These are phyloP conservation scores for Aureobasidium sp. DNA, from an alignment of 2,329 filamentous ascomycete genomes.

Conservation along the genomic window DNA sequence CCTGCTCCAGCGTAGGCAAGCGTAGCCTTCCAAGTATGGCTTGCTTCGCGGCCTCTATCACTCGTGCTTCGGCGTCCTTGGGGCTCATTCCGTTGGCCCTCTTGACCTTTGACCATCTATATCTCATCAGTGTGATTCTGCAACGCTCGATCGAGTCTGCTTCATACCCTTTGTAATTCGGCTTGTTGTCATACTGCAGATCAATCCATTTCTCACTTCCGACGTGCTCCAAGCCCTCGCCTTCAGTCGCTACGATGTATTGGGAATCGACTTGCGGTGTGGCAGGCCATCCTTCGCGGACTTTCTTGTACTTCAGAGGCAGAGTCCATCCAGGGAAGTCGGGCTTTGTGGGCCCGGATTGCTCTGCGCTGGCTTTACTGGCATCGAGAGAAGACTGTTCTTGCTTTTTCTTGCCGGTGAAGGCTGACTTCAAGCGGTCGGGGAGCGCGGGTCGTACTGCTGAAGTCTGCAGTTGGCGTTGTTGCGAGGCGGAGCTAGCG, in stretches of 20 bases:
- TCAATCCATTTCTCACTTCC: slow-evolving; percentile 43
- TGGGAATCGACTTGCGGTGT: slow-evolving; percentile 18
- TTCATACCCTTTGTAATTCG: slow-evolving; percentile 31
- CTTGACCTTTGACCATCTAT: background rate
- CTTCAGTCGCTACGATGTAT: slow-evolving; percentile 44
- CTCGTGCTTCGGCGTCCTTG: background rate
- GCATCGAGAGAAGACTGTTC: background rate
- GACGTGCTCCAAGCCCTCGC: slow-evolving; percentile 49
- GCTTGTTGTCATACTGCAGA: slow-evolving; percentile 30
- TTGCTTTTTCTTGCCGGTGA: background rate
- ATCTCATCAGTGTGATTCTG: background rate
- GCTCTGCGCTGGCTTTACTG: background rate
- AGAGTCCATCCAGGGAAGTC: slow-evolving; percentile 7
- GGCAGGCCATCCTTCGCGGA: slow-evolving; percentile 7
- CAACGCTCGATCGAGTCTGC: background rate
- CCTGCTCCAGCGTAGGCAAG: background rate
- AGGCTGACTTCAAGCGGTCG: slow-evolving; percentile 6
- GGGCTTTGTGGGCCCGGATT: background rate
- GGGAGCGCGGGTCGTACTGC: background rate
- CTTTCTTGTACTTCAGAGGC: background rate
- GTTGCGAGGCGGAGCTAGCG: slow-evolving; percentile 1
- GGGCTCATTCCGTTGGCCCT: background rate
- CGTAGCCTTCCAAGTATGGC: background rate
- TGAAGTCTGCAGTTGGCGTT: slow-evolving; percentile 11
- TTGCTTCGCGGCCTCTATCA: background rate